Base-by-base conservation (phyloP, 768 basidiomycete species). In the Trametes maxima region DNA sequence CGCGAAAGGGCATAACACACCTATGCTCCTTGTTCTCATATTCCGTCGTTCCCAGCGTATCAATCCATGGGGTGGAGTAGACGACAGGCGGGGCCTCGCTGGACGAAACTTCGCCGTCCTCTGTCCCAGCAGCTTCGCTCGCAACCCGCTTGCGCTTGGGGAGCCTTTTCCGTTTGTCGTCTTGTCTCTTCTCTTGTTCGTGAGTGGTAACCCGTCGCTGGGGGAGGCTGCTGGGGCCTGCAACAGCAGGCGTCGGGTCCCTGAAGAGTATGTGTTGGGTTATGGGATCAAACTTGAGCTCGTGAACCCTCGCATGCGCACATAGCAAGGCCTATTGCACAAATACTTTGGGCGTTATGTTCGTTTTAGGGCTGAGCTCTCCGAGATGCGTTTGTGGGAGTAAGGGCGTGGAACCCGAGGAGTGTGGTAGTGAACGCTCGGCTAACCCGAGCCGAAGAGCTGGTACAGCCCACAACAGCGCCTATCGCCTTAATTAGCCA, bases 1-100 rank as follows among this genome's bases (percentile, higher is more conserved):
- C n/a, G n/a, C n/a, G n/a, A 42, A 33, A 40, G 43, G 19, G 43
- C 37, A 54, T 28, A 10, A 21, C 72, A 16, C 40, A 74, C 77
- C 73, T 74, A 52, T 77, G 71, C 43, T 78, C 70, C 49, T 61
- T 69, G 57, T 50, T 63, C 56, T 67, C 65, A 50, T 72, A 72
- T 48, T 57, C 59, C 14, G 68, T 67, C 63, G 62, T 65, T n/a
- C 70, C 69, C 37, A 72, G 54, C 36, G 33, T 19, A 5, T 60
- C 65, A 10, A 68, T 17, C 70, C 70, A 72, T n/a, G 70, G 69
- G 40, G 66, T 65, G 54, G 25, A 59, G 53, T 60, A 58, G 28
- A 36, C 28, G 42, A 48, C 56, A 19, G 37, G 13, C 2, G 50
- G 37, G 3, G 22, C 47, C 6, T 37, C 50, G 22, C 35, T 39